These are phyloP conservation scores for Puccinia horiana DNA, from an alignment of 1,284 basidiomycete species.

Conservation along the genomic window DNA sequence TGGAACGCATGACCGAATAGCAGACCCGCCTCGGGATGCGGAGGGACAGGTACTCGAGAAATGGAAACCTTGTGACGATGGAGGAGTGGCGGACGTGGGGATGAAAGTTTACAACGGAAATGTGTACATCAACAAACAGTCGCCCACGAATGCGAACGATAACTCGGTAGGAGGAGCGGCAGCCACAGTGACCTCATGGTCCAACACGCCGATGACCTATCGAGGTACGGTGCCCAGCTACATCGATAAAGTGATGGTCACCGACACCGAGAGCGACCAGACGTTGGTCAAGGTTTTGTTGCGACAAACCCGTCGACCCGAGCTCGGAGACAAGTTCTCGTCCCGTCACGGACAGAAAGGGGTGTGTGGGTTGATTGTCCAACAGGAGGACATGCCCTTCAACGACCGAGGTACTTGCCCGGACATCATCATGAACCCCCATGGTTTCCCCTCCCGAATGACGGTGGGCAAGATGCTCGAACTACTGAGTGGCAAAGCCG, in stretches of 20 bases:
- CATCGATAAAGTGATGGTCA: slow-evolving; percentile 97
- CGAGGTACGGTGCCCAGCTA: slow-evolving; percentile 82
- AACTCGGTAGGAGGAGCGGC: slow-evolving; percentile 62
- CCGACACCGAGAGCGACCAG: slow-evolving; percentile 88
- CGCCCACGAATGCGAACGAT: slow-evolving; percentile 81
- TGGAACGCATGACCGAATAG: slow-evolving; percentile 90
- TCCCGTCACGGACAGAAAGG: slow-evolving; percentile 98
- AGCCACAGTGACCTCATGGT: slow-evolving; percentile 67
- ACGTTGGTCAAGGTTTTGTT: slow-evolving; percentile 99
- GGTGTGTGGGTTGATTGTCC: slow-evolving; percentile 96
- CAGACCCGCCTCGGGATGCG: slow-evolving; percentile 83
- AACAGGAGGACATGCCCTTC: slow-evolving; percentile 99
- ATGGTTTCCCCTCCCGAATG: slow-evolving; percentile 99
- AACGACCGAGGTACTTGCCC: slow-evolving; percentile 89
- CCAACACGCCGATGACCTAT: slow-evolving; percentile 84
- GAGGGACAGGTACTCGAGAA: slow-evolving; percentile 71
- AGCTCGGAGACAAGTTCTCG: slow-evolving; percentile 98
- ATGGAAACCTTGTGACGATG: slow-evolving; percentile 84
- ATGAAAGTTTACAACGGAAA: slow-evolving; percentile 90
- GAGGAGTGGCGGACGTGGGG: slow-evolving; percentile 92
- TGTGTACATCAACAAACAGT: slow-evolving; percentile 95
- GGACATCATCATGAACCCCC: slow-evolving; percentile 99
- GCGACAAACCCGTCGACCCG: slow-evolving; percentile 91
- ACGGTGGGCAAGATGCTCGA: slow-evolving; percentile 99
- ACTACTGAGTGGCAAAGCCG: slow-evolving; percentile 87